phyloP scores from a whole-genome alignment of 2,329 filamentous ascomycete species.

The Phoma sp. region DNA sequence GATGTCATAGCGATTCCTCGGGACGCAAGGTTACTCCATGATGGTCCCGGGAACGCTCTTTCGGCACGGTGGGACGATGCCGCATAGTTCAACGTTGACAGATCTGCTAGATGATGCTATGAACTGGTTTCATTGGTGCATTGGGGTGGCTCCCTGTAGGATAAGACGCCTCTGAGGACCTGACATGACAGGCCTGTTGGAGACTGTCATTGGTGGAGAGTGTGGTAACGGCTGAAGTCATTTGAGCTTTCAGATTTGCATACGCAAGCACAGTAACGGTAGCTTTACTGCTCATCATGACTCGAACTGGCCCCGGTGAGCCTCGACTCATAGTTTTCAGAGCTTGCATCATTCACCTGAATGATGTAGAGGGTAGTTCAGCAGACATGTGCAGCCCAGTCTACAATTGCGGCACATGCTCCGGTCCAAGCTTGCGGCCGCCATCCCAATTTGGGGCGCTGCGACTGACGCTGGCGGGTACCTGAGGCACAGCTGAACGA shows the following conservation, averaged over 20 bases:
- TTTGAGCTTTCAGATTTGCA: background rate
- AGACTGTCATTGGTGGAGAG: constrained; percentile 1
- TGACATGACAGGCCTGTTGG: background rate
- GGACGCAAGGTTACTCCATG: background rate
- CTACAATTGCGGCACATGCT: constrained; percentile 21
- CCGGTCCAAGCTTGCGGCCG: constrained; percentile 27
- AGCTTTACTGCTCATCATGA: background rate
- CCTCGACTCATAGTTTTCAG: constrained; percentile 1
- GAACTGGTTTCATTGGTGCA: constrained; percentile 1
- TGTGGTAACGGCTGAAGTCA: background rate
- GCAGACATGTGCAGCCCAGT: constrained; percentile 20
- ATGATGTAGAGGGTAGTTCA: background rate
- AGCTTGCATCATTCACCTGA: constrained; percentile 2
- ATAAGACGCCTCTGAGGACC: constrained; percentile 5
- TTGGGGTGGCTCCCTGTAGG: background rate
- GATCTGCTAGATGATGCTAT: background rate
- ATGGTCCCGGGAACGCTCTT: background rate
- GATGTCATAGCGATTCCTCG: background rate
- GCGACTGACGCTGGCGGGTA: constrained; percentile 28
- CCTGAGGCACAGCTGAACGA: constrained; percentile 26
- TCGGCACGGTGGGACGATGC: constrained; percentile 2
- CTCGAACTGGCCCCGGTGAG: constrained; percentile 4
- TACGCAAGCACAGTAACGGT: background rate
- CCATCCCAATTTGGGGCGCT: constrained; percentile 24
- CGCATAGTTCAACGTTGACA: background rate